Evolutionary conservation across 371 early-diverging fungal genomes (phyloP), one percentile per base, ranked within the genome.

Genomic region (Fennellomyces sp.): DNA sequence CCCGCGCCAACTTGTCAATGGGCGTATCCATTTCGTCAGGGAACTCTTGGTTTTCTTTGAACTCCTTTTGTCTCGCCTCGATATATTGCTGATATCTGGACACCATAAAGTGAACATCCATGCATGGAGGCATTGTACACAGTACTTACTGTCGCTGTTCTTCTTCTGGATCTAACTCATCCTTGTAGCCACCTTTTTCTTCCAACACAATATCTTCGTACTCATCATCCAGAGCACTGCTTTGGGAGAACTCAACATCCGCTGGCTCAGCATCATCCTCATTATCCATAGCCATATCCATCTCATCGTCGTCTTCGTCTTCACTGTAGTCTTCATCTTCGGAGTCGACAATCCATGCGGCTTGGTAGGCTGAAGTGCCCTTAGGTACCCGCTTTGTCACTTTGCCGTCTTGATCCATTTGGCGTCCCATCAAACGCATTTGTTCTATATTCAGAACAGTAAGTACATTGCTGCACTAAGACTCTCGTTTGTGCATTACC

Each of bases 1-100:
- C 82, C 39, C 94, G 84, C 13, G 97, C 97, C 1, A 93, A 76
- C 15, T 88, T 72, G 60, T 95, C 89, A 62, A 86, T 76, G 7
- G 97, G 97, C 15, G 95, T 94, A 61, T 97, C 96, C 21, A 97
- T 90, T 74, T 98, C 98, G 74, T 98, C 98, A 11, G 98, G 97
- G 74, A 96, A 97, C 63, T 94, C 88, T 48, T 75, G 66, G 60
- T 98, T 91, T 25, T 90, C 89, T 36, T 83, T 70, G 59, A 79
- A 85, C 58, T 88, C 84, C 35, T 74, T 68, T 66, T 87, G 81
- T 56, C 93, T 88, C n/a, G 78, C 69, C 55, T 80, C 75, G 58
- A 92, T 74, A 63, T 89, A 91, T 58, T 88, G 88, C 63, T 88
- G 78, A 70, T 78, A 83, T 70, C 74, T 85, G 63, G 1, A 23